Conservation (phyloP, 2,329 filamentous ascomycete species). For the Myriosclerotinia curreyana region DNA sequence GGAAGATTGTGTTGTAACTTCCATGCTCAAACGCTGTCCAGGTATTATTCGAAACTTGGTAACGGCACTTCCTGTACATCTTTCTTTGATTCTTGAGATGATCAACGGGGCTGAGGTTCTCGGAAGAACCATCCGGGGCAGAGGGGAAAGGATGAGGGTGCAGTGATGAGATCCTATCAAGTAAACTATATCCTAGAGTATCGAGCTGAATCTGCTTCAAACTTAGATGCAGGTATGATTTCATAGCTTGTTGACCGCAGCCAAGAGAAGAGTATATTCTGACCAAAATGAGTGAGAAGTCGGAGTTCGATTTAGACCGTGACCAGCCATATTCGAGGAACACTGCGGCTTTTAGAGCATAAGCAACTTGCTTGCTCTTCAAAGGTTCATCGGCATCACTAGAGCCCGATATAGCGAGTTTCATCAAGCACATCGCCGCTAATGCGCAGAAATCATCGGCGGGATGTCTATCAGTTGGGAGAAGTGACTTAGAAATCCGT, state of each 20-base stretch:
- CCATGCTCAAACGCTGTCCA: constrained; percentile 37
- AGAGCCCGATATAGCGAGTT: constrained; percentile 28
- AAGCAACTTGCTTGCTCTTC: constrained; percentile 23
- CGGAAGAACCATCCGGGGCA: constrained; percentile 24
- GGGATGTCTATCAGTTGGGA: constrained; percentile 39
- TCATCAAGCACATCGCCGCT: constrained; percentile 38
- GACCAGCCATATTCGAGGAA: constrained; percentile 38
- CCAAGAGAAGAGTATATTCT: constrained; percentile 42
- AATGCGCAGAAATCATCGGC: constrained; percentile 39
- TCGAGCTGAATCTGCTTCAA: constrained; percentile 45
- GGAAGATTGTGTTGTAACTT: constrained; percentile 39
- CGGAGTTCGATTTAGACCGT: constrained; percentile 42
- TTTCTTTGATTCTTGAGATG: constrained; percentile 35
- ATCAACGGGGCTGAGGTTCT: constrained; percentile 29
- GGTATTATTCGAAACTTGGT: constrained; percentile 36
- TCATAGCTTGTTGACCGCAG: constrained; percentile 41
- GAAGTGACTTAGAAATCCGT: constrained; percentile 32
- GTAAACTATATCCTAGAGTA: constrained; percentile 42
- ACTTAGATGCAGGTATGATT: constrained; percentile 40
- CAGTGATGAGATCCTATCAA: constrained; percentile 42
- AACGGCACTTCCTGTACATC: constrained; percentile 31
- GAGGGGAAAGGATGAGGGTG: constrained; percentile 39
- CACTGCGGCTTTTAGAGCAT: constrained; percentile 37
- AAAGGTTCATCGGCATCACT: constrained; percentile 22
- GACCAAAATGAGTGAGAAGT: constrained; percentile 42